Base-by-base conservation (phyloP, 768 basidiomycete genomes). In the Infundibulicybe gibba region DNA sequence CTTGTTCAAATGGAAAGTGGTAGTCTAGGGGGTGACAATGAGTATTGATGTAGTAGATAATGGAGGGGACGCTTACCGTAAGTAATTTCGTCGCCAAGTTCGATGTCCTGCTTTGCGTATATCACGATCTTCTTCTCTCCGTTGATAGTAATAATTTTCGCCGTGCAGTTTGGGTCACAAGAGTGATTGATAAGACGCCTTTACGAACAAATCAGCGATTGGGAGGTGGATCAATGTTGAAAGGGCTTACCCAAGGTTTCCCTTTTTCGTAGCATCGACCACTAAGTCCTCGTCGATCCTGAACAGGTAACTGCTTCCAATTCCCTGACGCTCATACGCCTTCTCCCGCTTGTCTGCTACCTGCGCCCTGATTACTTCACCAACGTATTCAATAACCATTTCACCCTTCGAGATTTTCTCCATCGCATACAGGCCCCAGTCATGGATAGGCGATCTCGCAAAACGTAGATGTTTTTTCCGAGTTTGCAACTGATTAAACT, bases 331-430 rank as follows among this genome's bases (percentile, higher is more conserved):
- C 70, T 97, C 92, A 62, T 99, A 99, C 55, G 85, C 81, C 73
- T 97, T 95, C 74, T 99, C 97, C 41, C 97, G 79, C 64, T 94
- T 92, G 57, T 98, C 97, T 20, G 97, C 97, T 10, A 97, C 91
- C 58, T 90, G 87, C 38, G 93, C 91, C 9, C 97, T 79, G 54
- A 97, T 93, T 52, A 97, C 79, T 75, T 99, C 97, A 15, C 97
- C 97, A 6, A 99, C 97, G 60, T 99, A 99, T 70, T 99, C 97
- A 66, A 98, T 97, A 25, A 99, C 95, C 94, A 99, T 97, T 70
- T 99, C 97, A 3, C 93, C 93, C 32, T 80, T 72, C 5, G 87
- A 81, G 54, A 99, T 97, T 59, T 82, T 81, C 72, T 99, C 97
- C 89, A 97, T 90, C 25, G 97, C 94, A 62, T 97, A 99, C 59